Conservation (phyloP, 2,329 filamentous ascomycete genomes). For the Xylariales sp. region DNA sequence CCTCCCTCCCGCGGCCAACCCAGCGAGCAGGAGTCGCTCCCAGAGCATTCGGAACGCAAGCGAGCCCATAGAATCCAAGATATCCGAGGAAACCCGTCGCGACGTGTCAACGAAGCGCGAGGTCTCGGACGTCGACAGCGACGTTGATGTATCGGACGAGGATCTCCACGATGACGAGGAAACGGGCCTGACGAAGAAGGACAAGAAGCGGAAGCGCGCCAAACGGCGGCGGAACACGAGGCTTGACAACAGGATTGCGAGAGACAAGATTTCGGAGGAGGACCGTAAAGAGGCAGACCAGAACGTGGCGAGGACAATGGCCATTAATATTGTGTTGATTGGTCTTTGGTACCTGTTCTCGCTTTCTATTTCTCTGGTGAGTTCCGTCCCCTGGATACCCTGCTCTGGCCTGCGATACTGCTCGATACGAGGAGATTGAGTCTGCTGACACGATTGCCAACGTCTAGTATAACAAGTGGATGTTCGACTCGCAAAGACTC, state of each 20-base stretch:
- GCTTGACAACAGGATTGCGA: slow-evolving; percentile 65
- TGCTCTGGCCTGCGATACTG: no score
- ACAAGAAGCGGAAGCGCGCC: slow-evolving; percentile 63
- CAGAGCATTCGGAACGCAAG: slow-evolving; percentile 22
- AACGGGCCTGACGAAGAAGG: slow-evolving; percentile 73
- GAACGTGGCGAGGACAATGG: slow-evolving; percentile 62
- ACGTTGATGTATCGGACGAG: slow-evolving; percentile 52
- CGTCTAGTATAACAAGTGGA: slow-evolving; percentile 97
- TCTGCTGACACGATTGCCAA: slow-evolving; percentile 20
- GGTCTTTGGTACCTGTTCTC: slow-evolving; percentile 87
- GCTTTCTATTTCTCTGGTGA: slow-evolving; percentile 83
- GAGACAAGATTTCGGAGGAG: slow-evolving; percentile 58
- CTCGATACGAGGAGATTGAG: slow-evolving; percentile 2
- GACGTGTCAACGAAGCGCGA: slow-evolving; percentile 14
- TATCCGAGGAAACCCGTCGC: slow-evolving; percentile 36
- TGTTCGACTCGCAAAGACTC: slow-evolving; percentile 82
- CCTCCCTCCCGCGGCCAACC: slow-evolving; percentile 13
- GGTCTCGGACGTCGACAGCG: slow-evolving; percentile 41
- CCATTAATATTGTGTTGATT: slow-evolving; percentile 78
- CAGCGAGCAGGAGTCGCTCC: slow-evolving; percentile 17
- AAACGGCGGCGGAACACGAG: slow-evolving; percentile 63
- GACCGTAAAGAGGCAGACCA: slow-evolving; percentile 74
- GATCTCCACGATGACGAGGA: slow-evolving; percentile 83
- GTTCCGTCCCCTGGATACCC: slow-evolving; percentile 25
- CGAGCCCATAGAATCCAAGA: slow-evolving; percentile 37